Evolutionary conservation across 345 rosid genomes (phyloP).

Genomic region (Arabidopsis thaliana): DNA sequence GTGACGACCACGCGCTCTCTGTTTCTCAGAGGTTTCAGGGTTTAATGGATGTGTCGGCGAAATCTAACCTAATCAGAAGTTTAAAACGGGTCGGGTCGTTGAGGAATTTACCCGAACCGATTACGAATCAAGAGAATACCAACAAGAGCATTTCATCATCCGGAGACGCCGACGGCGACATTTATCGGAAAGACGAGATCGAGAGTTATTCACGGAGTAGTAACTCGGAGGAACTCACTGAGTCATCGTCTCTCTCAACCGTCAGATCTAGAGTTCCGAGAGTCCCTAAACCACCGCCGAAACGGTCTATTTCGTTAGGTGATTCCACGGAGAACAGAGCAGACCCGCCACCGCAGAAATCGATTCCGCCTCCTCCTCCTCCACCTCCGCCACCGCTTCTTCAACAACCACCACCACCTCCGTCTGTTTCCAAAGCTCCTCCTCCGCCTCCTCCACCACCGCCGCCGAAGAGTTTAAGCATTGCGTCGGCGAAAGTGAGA

Average conservation of each 20-base stretch:
- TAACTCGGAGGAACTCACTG: slow-evolving; percentile 74
- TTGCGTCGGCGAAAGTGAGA: slow-evolving; percentile 69
- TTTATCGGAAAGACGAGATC: slow-evolving; percentile 53
- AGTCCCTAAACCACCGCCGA: slow-evolving; percentile 94
- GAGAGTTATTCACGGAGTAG: slow-evolving; percentile 60
- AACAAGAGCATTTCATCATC: slow-evolving; percentile 1
- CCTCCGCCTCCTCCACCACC: slow-evolving; percentile 83
- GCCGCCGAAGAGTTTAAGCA: slow-evolving; percentile 51
- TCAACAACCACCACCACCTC: slow-evolving; percentile 37
- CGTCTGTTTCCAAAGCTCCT: slow-evolving; percentile 33
- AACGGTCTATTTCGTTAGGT: slow-evolving; percentile 44
- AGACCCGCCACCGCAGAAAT: slow-evolving; percentile 36
- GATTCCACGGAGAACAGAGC: slow-evolving; percentile 43
- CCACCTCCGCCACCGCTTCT: slow-evolving; percentile 43
- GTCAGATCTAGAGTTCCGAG: slow-evolving; percentile 79
- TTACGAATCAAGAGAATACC: slow-evolving; percentile 3
- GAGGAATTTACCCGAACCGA: slow-evolving; percentile 38
- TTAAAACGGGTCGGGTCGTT: slow-evolving; percentile 53
- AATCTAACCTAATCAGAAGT: slow-evolving; percentile 57
- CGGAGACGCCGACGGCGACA: slow-evolving; percentile 21
- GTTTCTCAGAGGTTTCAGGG: slow-evolving; percentile 81
- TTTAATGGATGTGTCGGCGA: slow-evolving; percentile 59
- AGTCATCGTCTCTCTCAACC: slow-evolving; percentile 56
- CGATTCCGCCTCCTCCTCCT: slow-evolving; percentile 52
- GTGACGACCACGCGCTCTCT: slow-evolving; percentile 54